These are phyloP conservation scores for Fusarium sp. DNA, from an alignment of 2,329 filamentous ascomycete genomes.

Conservation along the genomic window DNA sequence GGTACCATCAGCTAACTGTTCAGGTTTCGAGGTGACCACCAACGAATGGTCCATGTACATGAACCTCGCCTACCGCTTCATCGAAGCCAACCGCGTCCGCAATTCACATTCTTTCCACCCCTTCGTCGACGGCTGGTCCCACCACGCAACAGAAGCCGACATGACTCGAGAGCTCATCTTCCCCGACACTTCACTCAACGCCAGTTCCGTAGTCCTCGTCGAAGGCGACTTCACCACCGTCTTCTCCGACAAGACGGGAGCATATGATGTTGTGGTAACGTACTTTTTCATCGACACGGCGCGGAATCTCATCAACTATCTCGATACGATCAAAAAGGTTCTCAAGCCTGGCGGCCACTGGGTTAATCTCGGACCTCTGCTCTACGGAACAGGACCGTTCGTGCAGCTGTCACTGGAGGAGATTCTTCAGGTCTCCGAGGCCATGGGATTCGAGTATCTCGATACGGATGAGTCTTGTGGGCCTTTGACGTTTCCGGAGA, in stretches of 20 bases:
- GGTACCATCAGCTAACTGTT: not conserved
- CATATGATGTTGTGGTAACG: slow-evolving; percentile 63
- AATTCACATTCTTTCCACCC: slow-evolving; percentile 56
- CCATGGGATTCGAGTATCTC: slow-evolving; percentile 63
- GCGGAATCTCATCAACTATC: slow-evolving; percentile 64
- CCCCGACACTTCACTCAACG: slow-evolving; percentile 54
- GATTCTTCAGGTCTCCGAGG: slow-evolving; percentile 59
- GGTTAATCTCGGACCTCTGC: slow-evolving; percentile 66
- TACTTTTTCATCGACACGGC: slow-evolving; percentile 72
- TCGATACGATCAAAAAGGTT: slow-evolving; percentile 63
- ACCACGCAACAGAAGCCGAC: slow-evolving; percentile 61
- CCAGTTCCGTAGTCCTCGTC: slow-evolving; percentile 56
- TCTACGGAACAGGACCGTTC: slow-evolving; percentile 65
- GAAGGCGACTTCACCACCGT: slow-evolving; percentile 67
- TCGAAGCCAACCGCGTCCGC: slow-evolving; percentile 50
- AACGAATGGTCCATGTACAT: slow-evolving; percentile 70
- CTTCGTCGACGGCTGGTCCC: slow-evolving; percentile 67
- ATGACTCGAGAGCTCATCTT: slow-evolving; percentile 59
- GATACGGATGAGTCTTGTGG: slow-evolving; percentile 57
- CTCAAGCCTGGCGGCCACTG: slow-evolving; percentile 62
- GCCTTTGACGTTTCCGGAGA: slow-evolving; percentile 54
- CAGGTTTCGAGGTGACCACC: slow-evolving; percentile 62
- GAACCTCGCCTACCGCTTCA: slow-evolving; percentile 64
- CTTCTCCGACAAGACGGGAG: slow-evolving; percentile 44
- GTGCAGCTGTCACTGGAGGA: slow-evolving; percentile 67